These are phyloP conservation scores for Tetrapisispora iriomotensis DNA, from an alignment of 805 yeast species.

Conservation along the genomic window DNA sequence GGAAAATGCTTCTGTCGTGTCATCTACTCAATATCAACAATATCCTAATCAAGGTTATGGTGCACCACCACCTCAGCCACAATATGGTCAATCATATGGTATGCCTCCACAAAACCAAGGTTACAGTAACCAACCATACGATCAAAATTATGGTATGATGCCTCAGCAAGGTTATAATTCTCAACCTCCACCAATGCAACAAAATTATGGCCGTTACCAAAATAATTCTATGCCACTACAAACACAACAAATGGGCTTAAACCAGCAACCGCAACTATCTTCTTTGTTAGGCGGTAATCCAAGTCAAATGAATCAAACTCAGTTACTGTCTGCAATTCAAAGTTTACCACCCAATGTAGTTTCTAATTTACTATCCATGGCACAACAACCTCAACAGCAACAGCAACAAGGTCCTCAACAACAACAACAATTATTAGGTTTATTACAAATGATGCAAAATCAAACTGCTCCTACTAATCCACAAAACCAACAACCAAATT, in stretches of 20 bases:
- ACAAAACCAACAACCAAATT: slow-evolving; percentile 16
- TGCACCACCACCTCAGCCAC: slow-evolving; percentile 10
- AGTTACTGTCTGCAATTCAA: slow-evolving; percentile 26
- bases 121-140: slow-evolving; percentile 10
- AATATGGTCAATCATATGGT: slow-evolving; percentile 11
- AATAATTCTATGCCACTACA: slow-evolving; percentile 10
- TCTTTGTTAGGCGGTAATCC: slow-evolving; percentile 17
- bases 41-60: slow-evolving; percentile 5
- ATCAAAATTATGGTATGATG: slow-evolving; percentile 12
- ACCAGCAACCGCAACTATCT: slow-evolving; percentile 20
- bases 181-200: slow-evolving; percentile 15
- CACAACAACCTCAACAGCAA: slow-evolving; percentile 28
- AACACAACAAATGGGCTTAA: slow-evolving; percentile 12
- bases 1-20: slow-evolving; percentile 2
- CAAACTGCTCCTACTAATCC: slow-evolving; percentile 6
- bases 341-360: slow-evolving; percentile 29
- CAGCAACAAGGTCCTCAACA: slow-evolving; percentile 16
- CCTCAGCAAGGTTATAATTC: slow-evolving; percentile 11
- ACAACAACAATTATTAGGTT: slow-evolving; percentile 22
- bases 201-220: slow-evolving; percentile 18
- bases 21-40: slow-evolving; percentile 5
- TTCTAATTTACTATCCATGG: slow-evolving; percentile 23
- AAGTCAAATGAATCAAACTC: slow-evolving; percentile 25
- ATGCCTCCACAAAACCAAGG: slow-evolving; percentile 11
- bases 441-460: slow-evolving; percentile 28